Evolutionary conservation across 768 basidiomycete species (phyloP), one percentile per base, ranked within the genome.

Genomic region (Psilocybe subaeruginosa): DNA sequence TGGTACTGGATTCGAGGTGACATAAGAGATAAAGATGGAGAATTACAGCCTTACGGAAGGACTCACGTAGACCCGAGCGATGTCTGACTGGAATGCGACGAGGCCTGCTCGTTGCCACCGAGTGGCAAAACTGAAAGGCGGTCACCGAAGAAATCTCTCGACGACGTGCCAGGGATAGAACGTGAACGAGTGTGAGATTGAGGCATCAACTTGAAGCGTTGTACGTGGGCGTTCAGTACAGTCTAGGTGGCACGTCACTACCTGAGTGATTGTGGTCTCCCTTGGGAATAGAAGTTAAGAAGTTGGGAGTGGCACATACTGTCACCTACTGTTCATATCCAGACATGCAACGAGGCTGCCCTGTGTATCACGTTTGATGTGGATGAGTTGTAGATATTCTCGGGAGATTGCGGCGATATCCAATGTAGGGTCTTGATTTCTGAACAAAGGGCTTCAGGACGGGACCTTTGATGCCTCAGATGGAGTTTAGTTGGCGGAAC

Each of bases 381-480:
- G 33, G 33, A 35, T 33, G 50, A 29, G 50, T 2, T 9, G 11
- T 8, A 27, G 47, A 3, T 8, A 33, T 12, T 16, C 12, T 37
- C 51, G 51, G 51, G 12, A 33, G 31, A 53, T 53, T 17, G 33
- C 51, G 51, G 51, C 17, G 51, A 53, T 53, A 53, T n/a, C 31
- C 30, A 53, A 8, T 33, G 31, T 37, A n/a, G 8, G 37, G 37
- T 39, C 37, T 14, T 39, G 37, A 39, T 39, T 39, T 39, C 37
- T 39, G 37, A 43, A 43, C 41, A 43, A 43, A 43, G 14, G 41
- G 41, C 41, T 14, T n/a, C 33, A 35, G n/a, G 0, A 16, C 41
- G 41, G 41, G 6, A 5, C 41, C 41, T 43, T 43, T 43, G 1
- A 43, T 16, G 41, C 41, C 41, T 14, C n/a, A 5, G 41, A 43